phyloP scores from a whole-genome alignment of 805 yeast genomes.

The Candida yuanshanica region DNA sequence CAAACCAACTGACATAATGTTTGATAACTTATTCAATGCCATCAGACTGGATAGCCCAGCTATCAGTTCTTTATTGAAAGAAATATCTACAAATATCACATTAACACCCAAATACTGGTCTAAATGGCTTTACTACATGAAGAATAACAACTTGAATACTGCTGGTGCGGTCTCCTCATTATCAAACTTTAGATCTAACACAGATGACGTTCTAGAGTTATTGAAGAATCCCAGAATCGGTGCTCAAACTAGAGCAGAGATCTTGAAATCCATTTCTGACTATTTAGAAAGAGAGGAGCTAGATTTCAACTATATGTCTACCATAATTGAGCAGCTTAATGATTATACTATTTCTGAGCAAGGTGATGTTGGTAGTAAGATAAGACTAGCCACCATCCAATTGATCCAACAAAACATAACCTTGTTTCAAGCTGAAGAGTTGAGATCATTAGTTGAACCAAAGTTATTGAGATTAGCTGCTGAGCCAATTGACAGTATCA shows the following conservation, averaged over 20 bases:
- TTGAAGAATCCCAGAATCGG: conserved; percentile 22
- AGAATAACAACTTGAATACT: conserved; percentile 32
- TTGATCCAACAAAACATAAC: conserved; percentile 30
- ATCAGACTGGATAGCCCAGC: conserved; percentile 16
- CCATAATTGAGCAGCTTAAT: conserved; percentile 41
- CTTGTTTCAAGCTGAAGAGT: conserved; percentile 5
- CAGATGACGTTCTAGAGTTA: conserved; percentile 8
- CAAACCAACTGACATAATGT: conserved; percentile 1
- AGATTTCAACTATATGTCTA: not conserved
- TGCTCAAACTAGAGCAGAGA: conserved; percentile 10
- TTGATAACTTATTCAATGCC: conserved; percentile 18
- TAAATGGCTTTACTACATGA: conserved; percentile 34
- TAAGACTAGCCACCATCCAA: conserved; percentile 47
- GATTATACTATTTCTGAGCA: conserved; percentile 76
- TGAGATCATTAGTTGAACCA: conserved; percentile 19
- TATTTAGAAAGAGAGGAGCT: conserved; percentile 6
- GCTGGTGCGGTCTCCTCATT: conserved; percentile 32
- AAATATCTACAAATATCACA: conserved; percentile 11
- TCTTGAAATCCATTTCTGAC: conserved; percentile 15
- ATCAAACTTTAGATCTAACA: conserved; percentile 5
- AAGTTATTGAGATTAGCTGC: conserved; percentile 51
- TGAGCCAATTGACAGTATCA: conserved; percentile 55
- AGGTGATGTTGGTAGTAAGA: conserved; percentile 89
- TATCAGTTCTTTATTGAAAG: conserved; percentile 3
- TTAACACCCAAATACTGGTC: conserved; percentile 9